phyloP scores from a whole-genome alignment of 768 basidiomycete genomes.

The Pulveroboletus sp. region DNA sequence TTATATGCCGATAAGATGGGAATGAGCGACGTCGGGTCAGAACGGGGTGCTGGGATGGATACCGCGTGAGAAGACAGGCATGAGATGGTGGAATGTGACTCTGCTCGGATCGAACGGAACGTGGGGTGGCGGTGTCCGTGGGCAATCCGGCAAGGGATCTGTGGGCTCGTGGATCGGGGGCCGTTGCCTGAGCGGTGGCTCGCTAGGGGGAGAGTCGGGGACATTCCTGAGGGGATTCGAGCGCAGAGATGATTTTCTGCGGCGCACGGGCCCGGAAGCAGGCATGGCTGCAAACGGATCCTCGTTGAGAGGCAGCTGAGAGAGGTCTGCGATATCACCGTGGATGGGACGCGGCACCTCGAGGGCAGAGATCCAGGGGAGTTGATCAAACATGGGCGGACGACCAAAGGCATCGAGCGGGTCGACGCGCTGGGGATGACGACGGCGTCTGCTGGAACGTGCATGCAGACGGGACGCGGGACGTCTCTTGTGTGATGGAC shows the following conservation, averaged over 20 bases:
- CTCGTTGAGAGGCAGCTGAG: conserved; percentile 44
- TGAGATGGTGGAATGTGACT: conserved; percentile 56
- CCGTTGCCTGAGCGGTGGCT: conserved; percentile 16
- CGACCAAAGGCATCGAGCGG: conserved; percentile 36
- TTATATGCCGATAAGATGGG: conserved; percentile 31
- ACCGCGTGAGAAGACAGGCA: conserved; percentile 50
- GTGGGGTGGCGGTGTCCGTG: conserved; percentile 33
- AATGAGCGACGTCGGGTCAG: conserved; percentile 8
- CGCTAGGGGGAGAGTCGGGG: conserved; percentile 13
- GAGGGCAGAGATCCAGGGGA: conserved; percentile 67
- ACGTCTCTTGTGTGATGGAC: conserved; percentile 36
- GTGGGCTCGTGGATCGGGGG: conserved; percentile 31
- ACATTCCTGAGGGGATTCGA: conserved; percentile 42
- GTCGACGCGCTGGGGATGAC: conserved; percentile 41
- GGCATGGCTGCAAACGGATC: conserved; percentile 18
- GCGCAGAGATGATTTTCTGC: conserved; percentile 52
- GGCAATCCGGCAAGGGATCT: conserved; percentile 14
- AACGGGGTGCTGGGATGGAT: conserved; percentile 12
- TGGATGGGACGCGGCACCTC: conserved; percentile 45
- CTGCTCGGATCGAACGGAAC: conserved; percentile 45
- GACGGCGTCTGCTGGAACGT: conserved; percentile 42
- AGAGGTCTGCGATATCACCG: conserved; percentile 66
- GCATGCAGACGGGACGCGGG: conserved; percentile 29
- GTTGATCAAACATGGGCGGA: conserved; percentile 50
- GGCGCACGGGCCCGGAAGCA: conserved; percentile 54